Conservation (phyloP, 2,329 filamentous ascomycete species). For the Rhytidhysteron rufulum region DNA sequence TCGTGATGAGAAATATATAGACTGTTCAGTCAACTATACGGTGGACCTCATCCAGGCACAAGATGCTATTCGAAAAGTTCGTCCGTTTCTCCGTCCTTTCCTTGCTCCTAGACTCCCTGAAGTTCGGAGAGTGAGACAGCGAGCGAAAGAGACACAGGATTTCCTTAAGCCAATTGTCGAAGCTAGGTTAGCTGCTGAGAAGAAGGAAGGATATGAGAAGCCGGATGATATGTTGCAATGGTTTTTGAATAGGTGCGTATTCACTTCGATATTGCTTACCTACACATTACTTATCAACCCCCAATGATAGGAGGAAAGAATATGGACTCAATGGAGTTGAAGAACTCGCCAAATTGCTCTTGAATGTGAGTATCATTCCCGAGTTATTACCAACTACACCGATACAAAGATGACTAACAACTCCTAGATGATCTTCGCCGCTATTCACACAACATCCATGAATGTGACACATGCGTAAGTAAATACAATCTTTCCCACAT, state of each 20-base stretch:
- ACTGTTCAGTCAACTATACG: conserved; percentile 27
- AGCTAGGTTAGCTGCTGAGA: conserved; percentile 19
- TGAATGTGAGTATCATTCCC: too few species aligned
- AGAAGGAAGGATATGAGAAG: conserved; percentile 25
- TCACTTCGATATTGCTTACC: too few species aligned
- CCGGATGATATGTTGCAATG: conserved; percentile 38
- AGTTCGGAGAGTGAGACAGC: conserved; percentile 15
- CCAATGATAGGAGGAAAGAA: conserved; percentile 7
- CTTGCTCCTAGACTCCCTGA: conserved; percentile 22
- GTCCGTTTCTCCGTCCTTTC: conserved; percentile 21
- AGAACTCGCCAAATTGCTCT: conserved; percentile 9
- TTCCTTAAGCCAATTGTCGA: conserved; percentile 23
- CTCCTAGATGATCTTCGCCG: conserved; percentile 25
- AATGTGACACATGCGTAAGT: conserved; percentile 21
- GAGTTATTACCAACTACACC: too few species aligned
- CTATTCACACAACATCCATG: conserved; percentile 28
- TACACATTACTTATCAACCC: too few species aligned
- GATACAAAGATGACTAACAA: too few species aligned
- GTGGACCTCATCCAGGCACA: conserved; percentile 26
- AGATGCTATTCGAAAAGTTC: conserved; percentile 21
- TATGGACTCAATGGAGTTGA: conserved; percentile 8
- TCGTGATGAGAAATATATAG: conserved; percentile 25
- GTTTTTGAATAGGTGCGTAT: conserved; percentile 33
- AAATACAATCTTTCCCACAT: conserved; percentile 6
- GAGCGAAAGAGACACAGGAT: conserved; percentile 11